phyloP scores from a whole-genome alignment of 306 rosid genomes.

The Corylus heterophylla region DNA sequence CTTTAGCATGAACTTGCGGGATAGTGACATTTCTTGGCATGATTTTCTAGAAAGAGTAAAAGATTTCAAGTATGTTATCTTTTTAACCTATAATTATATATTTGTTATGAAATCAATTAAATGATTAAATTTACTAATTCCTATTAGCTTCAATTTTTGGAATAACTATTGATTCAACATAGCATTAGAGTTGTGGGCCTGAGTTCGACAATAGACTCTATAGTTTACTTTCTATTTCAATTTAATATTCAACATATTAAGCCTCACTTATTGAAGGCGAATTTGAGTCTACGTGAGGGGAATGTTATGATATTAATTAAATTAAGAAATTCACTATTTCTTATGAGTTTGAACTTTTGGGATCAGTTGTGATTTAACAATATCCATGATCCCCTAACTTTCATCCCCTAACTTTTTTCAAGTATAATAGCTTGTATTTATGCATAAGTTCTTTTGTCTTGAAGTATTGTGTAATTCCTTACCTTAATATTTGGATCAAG shows the following conservation, averaged over 20 bases:
- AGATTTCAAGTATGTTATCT: constrained; percentile 50
- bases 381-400: too few species aligned
- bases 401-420: neutral
- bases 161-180: too few species aligned
- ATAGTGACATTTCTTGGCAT: constrained; percentile 77
- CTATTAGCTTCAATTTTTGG: neutral
- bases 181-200: too few species aligned
- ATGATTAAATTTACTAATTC: neutral
- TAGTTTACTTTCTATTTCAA: too few species aligned
- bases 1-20: constrained; percentile 64
- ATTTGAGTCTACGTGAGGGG: too few species aligned
- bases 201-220: too few species aligned
- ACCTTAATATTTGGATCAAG: neutral
- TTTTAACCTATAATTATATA: neutral
- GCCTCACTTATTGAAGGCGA: too few species aligned
- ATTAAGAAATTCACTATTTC: too few species aligned
- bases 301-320: too few species aligned
- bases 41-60: constrained; percentile 65
- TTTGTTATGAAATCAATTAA: constrained; percentile 15
- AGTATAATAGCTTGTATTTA: neutral
- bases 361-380: too few species aligned
- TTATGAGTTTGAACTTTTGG: too few species aligned
- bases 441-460: neutral
- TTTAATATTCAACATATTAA: too few species aligned
- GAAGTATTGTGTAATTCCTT: neutral